Evolutionary conservation across 2,329 filamentous ascomycete genomes (phyloP).

Genomic region (Amylocarpus encephaloides): DNA sequence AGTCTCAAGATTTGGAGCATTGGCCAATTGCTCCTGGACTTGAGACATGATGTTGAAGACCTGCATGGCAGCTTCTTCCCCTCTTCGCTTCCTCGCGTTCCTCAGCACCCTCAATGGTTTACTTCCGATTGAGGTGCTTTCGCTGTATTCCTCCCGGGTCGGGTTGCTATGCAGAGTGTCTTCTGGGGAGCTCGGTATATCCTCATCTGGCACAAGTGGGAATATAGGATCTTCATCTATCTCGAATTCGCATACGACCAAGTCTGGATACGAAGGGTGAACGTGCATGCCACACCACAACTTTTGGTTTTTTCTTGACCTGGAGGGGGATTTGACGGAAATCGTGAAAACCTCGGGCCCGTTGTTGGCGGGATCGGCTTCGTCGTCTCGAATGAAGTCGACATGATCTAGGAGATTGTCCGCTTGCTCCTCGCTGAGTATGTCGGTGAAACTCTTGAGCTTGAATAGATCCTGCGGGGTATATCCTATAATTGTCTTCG

Average conservation of each 20-base stretch:
- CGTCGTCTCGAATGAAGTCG: constrained; percentile 80
- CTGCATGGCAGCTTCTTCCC: constrained; percentile 79
- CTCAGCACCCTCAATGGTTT: constrained; percentile 71
- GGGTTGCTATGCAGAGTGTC: constrained; percentile 70
- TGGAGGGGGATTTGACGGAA: constrained; percentile 52
- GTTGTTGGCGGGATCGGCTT: constrained; percentile 65
- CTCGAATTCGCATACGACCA: constrained; percentile 86
- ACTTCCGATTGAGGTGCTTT: constrained; percentile 70
- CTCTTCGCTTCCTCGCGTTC: constrained; percentile 67
- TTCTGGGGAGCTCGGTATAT: constrained; percentile 57
- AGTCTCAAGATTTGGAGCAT: constrained; percentile 60
- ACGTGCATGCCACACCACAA: constrained; percentile 86
- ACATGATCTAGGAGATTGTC: constrained; percentile 81
- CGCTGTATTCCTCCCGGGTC: constrained; percentile 64
- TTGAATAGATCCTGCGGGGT: constrained; percentile 69
- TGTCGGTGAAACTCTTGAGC: constrained; percentile 71
- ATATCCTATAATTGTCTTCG: constrained; percentile 67
- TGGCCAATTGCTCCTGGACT: constrained; percentile 78
- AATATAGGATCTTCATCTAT: constrained; percentile 67
- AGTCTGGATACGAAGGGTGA: constrained; percentile 57
- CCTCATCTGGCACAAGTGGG: constrained; percentile 58
- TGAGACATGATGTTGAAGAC: constrained; percentile 90
- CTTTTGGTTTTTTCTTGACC: constrained; percentile 49
- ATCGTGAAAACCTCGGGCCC: constrained; percentile 84
- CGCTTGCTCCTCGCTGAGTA: constrained; percentile 74